Evolutionary conservation across 495 filamentous ascomycete genomes (phyloP).

Genomic region (Bacidia gigantensis): DNA sequence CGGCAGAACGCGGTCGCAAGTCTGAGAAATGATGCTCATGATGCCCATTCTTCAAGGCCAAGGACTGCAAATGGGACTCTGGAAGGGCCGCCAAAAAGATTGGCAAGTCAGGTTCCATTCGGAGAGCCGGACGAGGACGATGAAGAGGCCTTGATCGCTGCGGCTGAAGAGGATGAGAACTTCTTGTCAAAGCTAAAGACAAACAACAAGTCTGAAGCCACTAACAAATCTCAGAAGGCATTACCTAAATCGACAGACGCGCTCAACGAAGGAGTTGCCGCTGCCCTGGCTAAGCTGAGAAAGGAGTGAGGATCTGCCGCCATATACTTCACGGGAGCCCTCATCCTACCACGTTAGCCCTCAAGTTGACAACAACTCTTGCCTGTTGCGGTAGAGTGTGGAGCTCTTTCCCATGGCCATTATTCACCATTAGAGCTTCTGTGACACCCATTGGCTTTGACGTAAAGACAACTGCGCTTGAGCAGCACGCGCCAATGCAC

Average conservation of each 20-base stretch:
- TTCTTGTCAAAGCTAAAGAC: constrained; percentile 2
- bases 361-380: neutral
- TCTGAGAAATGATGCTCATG: constrained; percentile 18
- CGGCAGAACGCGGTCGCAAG: constrained; percentile 2
- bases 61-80: constrained; percentile 16
- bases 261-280: constrained; percentile 40
- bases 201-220: neutral
- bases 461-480: neutral
- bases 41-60: constrained; percentile 16
- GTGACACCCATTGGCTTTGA: neutral
- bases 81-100: constrained; percentile 16
- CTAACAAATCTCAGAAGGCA: constrained; percentile 8
- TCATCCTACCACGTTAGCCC: neutral
- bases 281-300: constrained; percentile 41
- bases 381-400: neutral
- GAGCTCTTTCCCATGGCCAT: neutral
- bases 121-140: constrained; percentile 24
- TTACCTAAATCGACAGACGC: constrained; percentile 22
- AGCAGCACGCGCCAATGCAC: neutral
- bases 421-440: neutral
- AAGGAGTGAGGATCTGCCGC: constrained; percentile 17
- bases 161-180: constrained; percentile 29
- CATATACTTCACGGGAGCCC: neutral
- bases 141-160: constrained; percentile 28
- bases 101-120: constrained; percentile 20